A percentile compares a stretch with the other conserved stretches of the same genome.
Conservation (phyloP, 768 basidiomycete genomes). For the Cytidiella melzeri region DNA sequence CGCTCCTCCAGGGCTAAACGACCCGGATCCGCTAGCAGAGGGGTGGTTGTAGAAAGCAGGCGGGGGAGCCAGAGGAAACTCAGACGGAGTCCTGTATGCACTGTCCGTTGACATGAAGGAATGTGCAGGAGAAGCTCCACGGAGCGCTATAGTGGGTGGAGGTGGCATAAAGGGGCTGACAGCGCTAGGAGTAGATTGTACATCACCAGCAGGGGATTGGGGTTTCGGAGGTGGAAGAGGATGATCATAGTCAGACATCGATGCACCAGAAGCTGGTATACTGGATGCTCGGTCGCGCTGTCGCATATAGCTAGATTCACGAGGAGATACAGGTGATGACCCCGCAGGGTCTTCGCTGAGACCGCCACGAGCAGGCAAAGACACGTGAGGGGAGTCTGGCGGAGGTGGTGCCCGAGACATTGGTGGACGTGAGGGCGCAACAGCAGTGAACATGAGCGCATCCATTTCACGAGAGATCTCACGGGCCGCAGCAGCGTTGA, state of each 20-base stretch:
- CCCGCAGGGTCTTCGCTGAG: not conserved
- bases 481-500: conserved; percentile 61
- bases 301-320: conserved; percentile 4
- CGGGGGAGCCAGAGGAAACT: conserved; percentile 29
- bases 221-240: not conserved
- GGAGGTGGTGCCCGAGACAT: conserved; percentile 26
- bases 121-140: conserved; percentile 18
- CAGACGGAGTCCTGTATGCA: conserved; percentile 41
- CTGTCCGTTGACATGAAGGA: conserved; percentile 16
- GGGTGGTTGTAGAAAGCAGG: conserved; percentile 20
- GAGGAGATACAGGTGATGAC: conserved; percentile 2
- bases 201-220: not conserved
- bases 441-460: conserved; percentile 38
- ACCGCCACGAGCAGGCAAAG: conserved; percentile 25
- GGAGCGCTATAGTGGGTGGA: conserved; percentile 18
- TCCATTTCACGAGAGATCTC: conserved; percentile 65
- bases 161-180: conserved; percentile 13
- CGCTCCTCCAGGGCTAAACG: conserved; percentile 23
- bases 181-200: not conserved
- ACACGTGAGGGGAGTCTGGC: conserved; percentile 32
- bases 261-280: not conserved
- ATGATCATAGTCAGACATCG: not conserved
- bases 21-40: conserved; percentile 18
- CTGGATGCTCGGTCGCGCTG: conserved; percentile 8
- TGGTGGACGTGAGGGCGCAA: conserved; percentile 29